A percentile compares a stretch with the other conserved stretches of the same genome.
Conservation (phyloP, 2,329 filamentous ascomycete species). For the Sclerotinia subarctica region DNA sequence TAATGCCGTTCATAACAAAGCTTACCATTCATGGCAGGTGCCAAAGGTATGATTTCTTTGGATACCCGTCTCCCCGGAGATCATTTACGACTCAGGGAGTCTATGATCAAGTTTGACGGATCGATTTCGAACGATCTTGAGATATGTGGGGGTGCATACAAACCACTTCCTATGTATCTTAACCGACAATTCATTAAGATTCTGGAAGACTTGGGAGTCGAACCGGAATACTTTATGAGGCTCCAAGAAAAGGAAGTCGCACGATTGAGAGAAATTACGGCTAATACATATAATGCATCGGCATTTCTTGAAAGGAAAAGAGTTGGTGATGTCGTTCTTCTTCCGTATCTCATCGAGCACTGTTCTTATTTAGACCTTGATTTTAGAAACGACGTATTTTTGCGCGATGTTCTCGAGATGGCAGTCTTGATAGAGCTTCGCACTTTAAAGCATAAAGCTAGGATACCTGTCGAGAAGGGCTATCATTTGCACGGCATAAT, state of each 20-base stretch:
- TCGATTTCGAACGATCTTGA: conserved; percentile 55
- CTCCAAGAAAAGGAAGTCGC: conserved; percentile 63
- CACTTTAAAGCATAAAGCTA: conserved; percentile 72
- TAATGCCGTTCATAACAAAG: neutral
- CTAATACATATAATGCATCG: conserved; percentile 58
- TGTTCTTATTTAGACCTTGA: conserved; percentile 57
- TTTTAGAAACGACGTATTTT: conserved; percentile 65
- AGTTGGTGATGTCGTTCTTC: conserved; percentile 57
- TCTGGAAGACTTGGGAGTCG: conserved; percentile 70
- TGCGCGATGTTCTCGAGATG: conserved; percentile 68
- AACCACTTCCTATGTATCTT: conserved; percentile 65
- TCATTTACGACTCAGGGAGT: conserved; percentile 60
- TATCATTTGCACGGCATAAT: conserved; percentile 79
- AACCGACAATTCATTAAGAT: conserved; percentile 85
- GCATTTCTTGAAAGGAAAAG: conserved; percentile 61
- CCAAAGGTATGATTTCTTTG: conserved; percentile 75
- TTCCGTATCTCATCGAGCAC: conserved; percentile 60
- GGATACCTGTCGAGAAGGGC: conserved; percentile 68
- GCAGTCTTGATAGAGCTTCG: conserved; percentile 68
- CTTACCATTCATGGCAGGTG: conserved; percentile 43
- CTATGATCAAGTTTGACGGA: conserved; percentile 77
- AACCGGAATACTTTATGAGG: conserved; percentile 55
- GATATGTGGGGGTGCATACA: conserved; percentile 67
- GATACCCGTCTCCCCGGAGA: conserved; percentile 59
- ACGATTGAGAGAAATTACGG: conserved; percentile 57